These are phyloP conservation scores for Nematodospora anomalae DNA, from an alignment of 1,139 yeast species.

Conservation along the genomic window DNA sequence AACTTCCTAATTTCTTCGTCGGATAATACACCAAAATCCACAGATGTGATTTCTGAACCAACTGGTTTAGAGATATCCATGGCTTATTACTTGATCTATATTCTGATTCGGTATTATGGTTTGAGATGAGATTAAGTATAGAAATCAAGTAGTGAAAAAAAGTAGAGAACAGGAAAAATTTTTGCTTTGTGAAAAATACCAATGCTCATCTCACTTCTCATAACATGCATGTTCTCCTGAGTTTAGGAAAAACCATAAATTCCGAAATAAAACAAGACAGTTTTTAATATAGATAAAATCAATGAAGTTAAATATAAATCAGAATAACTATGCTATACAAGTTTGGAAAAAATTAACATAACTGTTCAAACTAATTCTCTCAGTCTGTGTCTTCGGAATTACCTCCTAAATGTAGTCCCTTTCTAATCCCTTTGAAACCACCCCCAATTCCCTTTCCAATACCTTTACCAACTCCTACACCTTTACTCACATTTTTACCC, in stretches of 20 bases:
- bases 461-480: slow-evolving; percentile 45
- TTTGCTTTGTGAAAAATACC: not conserved
- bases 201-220: slow-evolving; percentile 7
- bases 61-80: slow-evolving; percentile 97
- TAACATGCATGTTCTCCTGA: not conserved
- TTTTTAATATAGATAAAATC: no score
- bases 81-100: slow-evolving; percentile 1
- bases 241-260: no score
- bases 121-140: slow-evolving; percentile 1
- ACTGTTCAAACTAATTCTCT: no score
- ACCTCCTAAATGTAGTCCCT: slow-evolving; percentile 34
- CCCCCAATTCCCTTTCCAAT: slow-evolving; percentile 39
- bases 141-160: slow-evolving; percentile 5
- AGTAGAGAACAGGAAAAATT: no score
- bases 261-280: no score
- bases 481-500: slow-evolving; percentile 43
- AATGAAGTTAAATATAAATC: no score
- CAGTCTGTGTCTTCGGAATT: no score
- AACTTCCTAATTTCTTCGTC: slow-evolving; percentile 80
- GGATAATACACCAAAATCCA: slow-evolving; percentile 85
- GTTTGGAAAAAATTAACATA: no score
- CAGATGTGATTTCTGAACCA: slow-evolving; percentile 89
- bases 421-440: slow-evolving; percentile 39
- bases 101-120: not conserved
- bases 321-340: no score